phyloP scores from a whole-genome alignment of 2,329 filamentous ascomycete genomes.

The Coniochaeta sp. region DNA sequence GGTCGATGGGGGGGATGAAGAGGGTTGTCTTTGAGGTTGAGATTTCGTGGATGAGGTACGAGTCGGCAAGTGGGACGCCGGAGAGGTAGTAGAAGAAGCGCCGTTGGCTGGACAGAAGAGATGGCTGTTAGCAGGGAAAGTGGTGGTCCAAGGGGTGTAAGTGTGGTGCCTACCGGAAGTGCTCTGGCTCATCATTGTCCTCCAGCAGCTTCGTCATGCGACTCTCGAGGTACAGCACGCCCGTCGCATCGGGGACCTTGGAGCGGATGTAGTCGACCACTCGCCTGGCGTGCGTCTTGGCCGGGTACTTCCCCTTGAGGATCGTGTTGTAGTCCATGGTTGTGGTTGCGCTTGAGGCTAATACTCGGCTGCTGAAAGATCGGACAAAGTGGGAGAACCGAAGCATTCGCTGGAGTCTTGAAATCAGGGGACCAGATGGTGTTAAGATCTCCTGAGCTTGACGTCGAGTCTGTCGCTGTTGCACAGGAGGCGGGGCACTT shows the following conservation, averaged over 20 bases:
- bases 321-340: constrained; percentile 37
- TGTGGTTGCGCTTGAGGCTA: background rate
- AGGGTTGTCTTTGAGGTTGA: constrained; percentile 66
- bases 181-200: constrained; percentile 78
- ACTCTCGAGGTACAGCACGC: constrained; percentile 82
- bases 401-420: background rate
- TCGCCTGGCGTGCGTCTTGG: constrained; percentile 76
- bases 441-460: background rate
- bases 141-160: background rate
- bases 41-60: constrained; percentile 76
- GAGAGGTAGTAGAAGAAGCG: constrained; percentile 94
- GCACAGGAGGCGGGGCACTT: background rate
- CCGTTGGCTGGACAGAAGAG: constrained; percentile 60
- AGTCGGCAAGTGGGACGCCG: constrained; percentile 74
- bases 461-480: background rate
- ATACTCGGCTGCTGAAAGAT: background rate
- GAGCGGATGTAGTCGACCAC: constrained; percentile 73
- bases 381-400: background rate
- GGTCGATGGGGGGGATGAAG: constrained; percentile 83
- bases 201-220: constrained; percentile 76
- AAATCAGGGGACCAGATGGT: background rate
- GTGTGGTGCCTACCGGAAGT: constrained; percentile 58
- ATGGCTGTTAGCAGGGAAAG: background rate
- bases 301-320: constrained; percentile 64
- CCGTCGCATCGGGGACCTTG: constrained; percentile 57